These are phyloP conservation scores for Cyclostephanos tholiformis DNA, from an alignment of 108 stramenopile species.

Conservation along the genomic window DNA sequence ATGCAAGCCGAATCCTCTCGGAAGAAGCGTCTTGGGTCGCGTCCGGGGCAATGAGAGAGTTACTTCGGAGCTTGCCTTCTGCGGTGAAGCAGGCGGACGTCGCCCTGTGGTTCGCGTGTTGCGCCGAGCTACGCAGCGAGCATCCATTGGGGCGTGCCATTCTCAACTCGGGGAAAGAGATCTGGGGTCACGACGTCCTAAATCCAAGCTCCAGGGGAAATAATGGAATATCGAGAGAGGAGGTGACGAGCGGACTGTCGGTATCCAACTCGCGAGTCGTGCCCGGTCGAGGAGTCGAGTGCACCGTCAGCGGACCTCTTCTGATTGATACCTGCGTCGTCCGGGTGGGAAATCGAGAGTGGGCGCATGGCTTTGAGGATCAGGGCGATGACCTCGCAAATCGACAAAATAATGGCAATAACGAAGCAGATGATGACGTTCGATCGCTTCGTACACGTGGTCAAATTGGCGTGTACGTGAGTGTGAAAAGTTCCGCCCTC, in stretches of 20 bases:
- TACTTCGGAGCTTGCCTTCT: constrained; percentile 47
- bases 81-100: constrained; percentile 37
- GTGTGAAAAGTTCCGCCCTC: constrained; percentile 27
- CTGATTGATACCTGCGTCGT: constrained; percentile 32
- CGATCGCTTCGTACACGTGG: constrained; percentile 47
- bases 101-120: constrained; percentile 74
- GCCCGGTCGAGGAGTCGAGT: constrained; percentile 72
- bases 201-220: constrained; percentile 26
- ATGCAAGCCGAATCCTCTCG: constrained; percentile 18
- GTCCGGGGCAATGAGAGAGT: constrained; percentile 35
- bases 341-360: constrained; percentile 60
- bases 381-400: constrained; percentile 7
- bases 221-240: neutral
- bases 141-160: constrained; percentile 86
- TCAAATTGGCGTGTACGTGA: constrained; percentile 67
- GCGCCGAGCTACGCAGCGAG: constrained; percentile 80
- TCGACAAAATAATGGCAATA: constrained; percentile 8
- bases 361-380: constrained; percentile 30
- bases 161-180: constrained; percentile 63
- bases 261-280: constrained; percentile 55
- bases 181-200: constrained; percentile 56
- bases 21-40: neutral
- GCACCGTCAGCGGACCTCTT: constrained; percentile 44
- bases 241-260: neutral
- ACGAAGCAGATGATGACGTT: constrained; percentile 50